These are phyloP conservation scores for Chaetomium sp. DNA, from an alignment of 2,329 filamentous ascomycete genomes.

Conservation along the genomic window DNA sequence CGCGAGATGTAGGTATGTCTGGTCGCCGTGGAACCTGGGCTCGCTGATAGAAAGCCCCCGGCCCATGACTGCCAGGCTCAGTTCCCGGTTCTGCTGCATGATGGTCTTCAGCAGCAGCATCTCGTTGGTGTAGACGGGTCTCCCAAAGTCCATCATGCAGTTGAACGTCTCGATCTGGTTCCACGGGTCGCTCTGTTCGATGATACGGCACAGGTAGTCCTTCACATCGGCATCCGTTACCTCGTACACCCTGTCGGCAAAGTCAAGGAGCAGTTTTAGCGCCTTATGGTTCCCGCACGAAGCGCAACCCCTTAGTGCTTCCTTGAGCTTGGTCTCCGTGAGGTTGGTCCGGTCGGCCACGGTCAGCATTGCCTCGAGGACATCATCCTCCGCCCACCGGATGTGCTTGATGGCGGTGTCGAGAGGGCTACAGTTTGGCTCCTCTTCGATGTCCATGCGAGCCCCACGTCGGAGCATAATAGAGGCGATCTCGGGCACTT, in stretches of 20 bases:
- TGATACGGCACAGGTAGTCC: slow-evolving; percentile 29
- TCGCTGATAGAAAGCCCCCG: slow-evolving; percentile 32
- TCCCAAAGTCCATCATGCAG: slow-evolving; percentile 30
- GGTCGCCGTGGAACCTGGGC: slow-evolving; percentile 27
- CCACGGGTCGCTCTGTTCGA: slow-evolving; percentile 31
- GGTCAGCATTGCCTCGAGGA: slow-evolving; percentile 32
- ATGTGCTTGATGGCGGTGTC: slow-evolving; percentile 32
- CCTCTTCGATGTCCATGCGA: slow-evolving; percentile 33
- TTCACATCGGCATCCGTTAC: slow-evolving; percentile 29
- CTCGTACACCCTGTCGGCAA: slow-evolving; percentile 24
- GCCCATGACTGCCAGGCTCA: slow-evolving; percentile 30
- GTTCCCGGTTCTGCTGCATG: slow-evolving; percentile 28
- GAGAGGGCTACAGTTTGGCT: slow-evolving; percentile 27
- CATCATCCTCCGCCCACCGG: slow-evolving; percentile 31
- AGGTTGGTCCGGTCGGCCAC: slow-evolving; percentile 26
- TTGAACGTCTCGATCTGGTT: slow-evolving; percentile 33
- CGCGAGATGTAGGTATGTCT: slow-evolving; percentile 34
- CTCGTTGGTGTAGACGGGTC: slow-evolving; percentile 31
- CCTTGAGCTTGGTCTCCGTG: slow-evolving; percentile 26
- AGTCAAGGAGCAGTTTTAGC: slow-evolving; percentile 29
- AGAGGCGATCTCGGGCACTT: slow-evolving; percentile 31
- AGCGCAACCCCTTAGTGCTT: slow-evolving; percentile 25
- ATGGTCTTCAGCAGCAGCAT: slow-evolving; percentile 31
- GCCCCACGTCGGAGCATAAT: slow-evolving; percentile 28
- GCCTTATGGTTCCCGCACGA: slow-evolving; percentile 32